phyloP scores from a whole-genome alignment of 306 rosid species.

The Inga oerstediana region DNA sequence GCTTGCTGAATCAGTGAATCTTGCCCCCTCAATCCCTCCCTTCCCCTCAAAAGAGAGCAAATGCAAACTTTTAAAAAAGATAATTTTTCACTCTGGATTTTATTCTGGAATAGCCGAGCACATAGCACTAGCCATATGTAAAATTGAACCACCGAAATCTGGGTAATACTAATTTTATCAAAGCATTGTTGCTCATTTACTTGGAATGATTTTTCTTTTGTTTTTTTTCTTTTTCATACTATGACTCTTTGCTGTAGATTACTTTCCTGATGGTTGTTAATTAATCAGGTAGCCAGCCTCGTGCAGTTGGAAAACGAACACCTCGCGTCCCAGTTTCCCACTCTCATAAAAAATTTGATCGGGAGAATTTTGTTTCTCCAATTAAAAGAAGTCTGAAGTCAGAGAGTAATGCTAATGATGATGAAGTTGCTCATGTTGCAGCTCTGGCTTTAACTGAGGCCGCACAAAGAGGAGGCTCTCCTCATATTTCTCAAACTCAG shows the following conservation, averaged over 20 bases:
- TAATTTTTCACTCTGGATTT: not conserved
- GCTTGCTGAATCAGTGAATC: not conserved
- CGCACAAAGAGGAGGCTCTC: slow-evolving; percentile 70
- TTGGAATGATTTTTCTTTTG: not conserved
- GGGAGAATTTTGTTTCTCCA: slow-evolving; percentile 47
- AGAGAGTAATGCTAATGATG: slow-evolving; percentile 51
- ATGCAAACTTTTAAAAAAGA: not conserved
- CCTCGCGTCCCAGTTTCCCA: slow-evolving; percentile 71
- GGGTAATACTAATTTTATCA: not conserved
- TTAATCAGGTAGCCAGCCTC: slow-evolving; percentile 68
- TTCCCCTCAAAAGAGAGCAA: not conserved
- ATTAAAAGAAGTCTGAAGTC: slow-evolving; percentile 50
- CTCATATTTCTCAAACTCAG: slow-evolving; percentile 54
- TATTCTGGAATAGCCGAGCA: not conserved
- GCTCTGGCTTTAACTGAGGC: slow-evolving; percentile 68
- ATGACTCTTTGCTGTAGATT: slow-evolving; percentile 20
- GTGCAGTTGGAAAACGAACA: slow-evolving; percentile 80
- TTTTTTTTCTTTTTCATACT: not conserved
- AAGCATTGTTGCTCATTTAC: not conserved
- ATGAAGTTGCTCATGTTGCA: slow-evolving; percentile 59
- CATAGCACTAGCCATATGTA: not conserved
- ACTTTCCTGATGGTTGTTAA: slow-evolving; percentile 26
- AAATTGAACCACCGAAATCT: not conserved
- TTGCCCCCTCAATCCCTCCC: not conserved
- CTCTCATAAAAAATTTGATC: slow-evolving; percentile 44